Evolutionary conservation across 495 filamentous ascomycete species (phyloP).

Genomic region (Neurospora sp.): DNA sequence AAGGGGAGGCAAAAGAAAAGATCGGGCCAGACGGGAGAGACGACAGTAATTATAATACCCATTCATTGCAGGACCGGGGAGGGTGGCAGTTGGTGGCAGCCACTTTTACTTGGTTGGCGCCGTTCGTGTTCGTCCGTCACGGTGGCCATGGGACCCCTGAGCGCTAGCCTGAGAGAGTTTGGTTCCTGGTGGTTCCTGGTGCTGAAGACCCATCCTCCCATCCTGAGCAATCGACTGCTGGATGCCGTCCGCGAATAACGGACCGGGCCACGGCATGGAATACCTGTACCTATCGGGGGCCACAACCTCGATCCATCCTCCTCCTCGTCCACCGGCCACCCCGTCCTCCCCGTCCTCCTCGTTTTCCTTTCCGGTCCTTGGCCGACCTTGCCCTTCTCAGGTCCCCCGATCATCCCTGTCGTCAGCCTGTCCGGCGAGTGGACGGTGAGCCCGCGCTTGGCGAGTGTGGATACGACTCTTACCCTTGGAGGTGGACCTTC

Average conservation of each 20-base stretch:
- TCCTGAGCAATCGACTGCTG: neutral
- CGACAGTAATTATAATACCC: slow-evolving; percentile 8
- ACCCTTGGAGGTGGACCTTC: slow-evolving; percentile 18
- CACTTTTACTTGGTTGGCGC: slow-evolving; percentile 12
- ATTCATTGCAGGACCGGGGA: slow-evolving; percentile 7
- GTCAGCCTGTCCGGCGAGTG: neutral
- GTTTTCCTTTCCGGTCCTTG: neutral
- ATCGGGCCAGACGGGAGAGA: slow-evolving; percentile 1
- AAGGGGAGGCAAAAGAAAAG: slow-evolving; percentile 22
- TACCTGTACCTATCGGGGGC: neutral
- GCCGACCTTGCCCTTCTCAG: neutral
- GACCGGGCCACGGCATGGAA: neutral
- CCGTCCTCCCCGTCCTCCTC: neutral
- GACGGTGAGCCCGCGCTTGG: slow-evolving; percentile 11
- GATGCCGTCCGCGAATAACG: neutral
- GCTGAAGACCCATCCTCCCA: neutral
- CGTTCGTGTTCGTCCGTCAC: slow-evolving; percentile 2
- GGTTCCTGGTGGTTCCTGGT: neutral
- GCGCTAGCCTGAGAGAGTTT: neutral
- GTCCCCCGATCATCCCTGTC: neutral
- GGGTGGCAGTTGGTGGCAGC: slow-evolving; percentile 9
- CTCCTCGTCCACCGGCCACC: neutral
- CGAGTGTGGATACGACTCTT: slow-evolving; percentile 11
- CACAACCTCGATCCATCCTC: neutral
- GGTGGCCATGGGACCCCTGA: neutral